Evolutionary conservation across 1,284 basidiomycete genomes (phyloP), one percentile per base, ranked within the genome.

Genomic region (Macrocystidia cucumis): DNA sequence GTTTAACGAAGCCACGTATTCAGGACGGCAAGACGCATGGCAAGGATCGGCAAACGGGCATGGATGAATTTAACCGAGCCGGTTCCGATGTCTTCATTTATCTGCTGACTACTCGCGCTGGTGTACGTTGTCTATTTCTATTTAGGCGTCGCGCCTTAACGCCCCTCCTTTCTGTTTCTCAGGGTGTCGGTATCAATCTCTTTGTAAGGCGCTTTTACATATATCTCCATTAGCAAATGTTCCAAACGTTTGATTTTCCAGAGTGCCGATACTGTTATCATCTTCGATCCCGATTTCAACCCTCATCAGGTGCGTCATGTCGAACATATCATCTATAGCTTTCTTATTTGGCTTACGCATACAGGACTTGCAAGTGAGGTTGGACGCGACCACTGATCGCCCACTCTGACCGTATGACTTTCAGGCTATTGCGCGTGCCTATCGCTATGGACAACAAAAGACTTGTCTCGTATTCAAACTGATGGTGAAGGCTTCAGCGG

Each of bases 211-310:
- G 4, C 12, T 4, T 30, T 36, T 12, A 14, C 8, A 16, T 11
- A 4, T 19, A 33, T 19, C 21, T 21, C 8, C 13, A 34, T 27
- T 7, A n/a, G 2, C 4, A 22, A 77, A 76, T 24, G 32, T 38
- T 11, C 21, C 14, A 30, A 5, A 5, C 29, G 5, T 7, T 27
- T 27, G 16, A 27, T 7, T 12, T 20, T 19, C 13, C 32, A 70
- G 73, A 82, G 65, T 38, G 90, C 91, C 22, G 89, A 93, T 49
- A 91, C 88, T 1, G 92, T 97, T 29, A 91, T 98, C 40, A 80
- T 97, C 34, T 85, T 80, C 48, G 91, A 93, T 51, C 86, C 88
- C 0, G 92, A 97, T 62, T 97, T 92, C 59, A 97, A 97, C 50
- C 92, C 91, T 9, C 91, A 95, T 59, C 82, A 88, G 60, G 86